Conservation (phyloP, 805 yeast species). For the Yarrowia keelungensis region DNA sequence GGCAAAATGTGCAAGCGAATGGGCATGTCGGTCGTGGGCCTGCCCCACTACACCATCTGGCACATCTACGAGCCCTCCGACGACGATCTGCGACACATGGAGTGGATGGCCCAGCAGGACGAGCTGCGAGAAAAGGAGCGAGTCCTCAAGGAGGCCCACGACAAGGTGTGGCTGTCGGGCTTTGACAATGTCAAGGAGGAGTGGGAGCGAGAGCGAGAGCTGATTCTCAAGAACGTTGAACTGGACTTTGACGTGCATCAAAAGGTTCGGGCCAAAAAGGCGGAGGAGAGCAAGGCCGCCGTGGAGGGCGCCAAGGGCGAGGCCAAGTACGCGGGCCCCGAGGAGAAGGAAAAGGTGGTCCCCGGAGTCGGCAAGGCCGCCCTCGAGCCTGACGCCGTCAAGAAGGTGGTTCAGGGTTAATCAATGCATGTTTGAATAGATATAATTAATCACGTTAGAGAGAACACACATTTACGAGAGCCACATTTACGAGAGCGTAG, state of each 20-base stretch:
- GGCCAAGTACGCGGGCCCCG: conserved; percentile 9
- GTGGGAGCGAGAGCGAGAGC: conserved; percentile 75
- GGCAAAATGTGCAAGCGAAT: conserved; percentile 88
- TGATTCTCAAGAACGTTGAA: conserved; percentile 80
- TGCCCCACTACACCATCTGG: conserved; percentile 97
- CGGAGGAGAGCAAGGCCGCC: conserved; percentile 41
- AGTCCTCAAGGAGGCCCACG: conserved; percentile 49
- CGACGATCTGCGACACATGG: conserved; percentile 82
- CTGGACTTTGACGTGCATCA: conserved; percentile 37
- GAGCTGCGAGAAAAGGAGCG: conserved; percentile 51
- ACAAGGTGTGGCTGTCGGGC: conserved; percentile 69
- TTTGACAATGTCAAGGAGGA: conserved; percentile 74
- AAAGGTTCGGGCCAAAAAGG: conserved; percentile 41
- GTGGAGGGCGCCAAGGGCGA: conserved; percentile 33
- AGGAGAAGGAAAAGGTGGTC: conserved; percentile 15
- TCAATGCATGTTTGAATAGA: conserved; percentile 41
- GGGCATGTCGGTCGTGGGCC: conserved; percentile 87
- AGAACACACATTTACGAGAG: no score
- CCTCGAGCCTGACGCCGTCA: conserved; percentile 39
- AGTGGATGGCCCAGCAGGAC: conserved; percentile 56
- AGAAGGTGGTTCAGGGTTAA: conserved; percentile 44
- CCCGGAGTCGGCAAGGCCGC: conserved; percentile 18
- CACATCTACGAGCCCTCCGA: conserved; percentile 95
- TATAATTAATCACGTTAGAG: conserved; percentile 11
- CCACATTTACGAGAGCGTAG: no score